phyloP scores from a whole-genome alignment of 2,329 filamentous ascomycete species.

The Stachybotrys echinatus region DNA sequence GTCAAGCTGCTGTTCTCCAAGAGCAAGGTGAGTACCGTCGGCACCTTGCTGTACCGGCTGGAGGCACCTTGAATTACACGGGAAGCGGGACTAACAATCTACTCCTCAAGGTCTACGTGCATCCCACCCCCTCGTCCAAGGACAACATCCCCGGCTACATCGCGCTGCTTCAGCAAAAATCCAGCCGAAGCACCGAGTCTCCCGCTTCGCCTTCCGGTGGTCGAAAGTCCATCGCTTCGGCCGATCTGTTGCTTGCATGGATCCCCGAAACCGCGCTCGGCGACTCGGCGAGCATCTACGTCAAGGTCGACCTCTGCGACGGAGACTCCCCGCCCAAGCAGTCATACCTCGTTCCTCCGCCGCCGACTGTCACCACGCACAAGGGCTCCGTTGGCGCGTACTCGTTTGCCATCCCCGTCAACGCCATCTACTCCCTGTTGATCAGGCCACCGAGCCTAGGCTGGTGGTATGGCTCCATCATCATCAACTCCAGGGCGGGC shows the following conservation, averaged over 20 bases:
- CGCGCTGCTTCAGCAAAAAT: slow-evolving; percentile 87
- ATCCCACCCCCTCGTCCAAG: slow-evolving; percentile 86
- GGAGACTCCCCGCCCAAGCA: slow-evolving; percentile 76
- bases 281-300: slow-evolving; percentile 81
- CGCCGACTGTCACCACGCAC: slow-evolving; percentile 78
- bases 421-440: slow-evolving; percentile 83
- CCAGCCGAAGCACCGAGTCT: slow-evolving; percentile 33
- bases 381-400: slow-evolving; percentile 70
- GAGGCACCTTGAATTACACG: neutral
- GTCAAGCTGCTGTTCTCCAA: slow-evolving; percentile 95
- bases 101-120: slow-evolving; percentile 81
- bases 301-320: slow-evolving; percentile 89
- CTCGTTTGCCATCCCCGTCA: slow-evolving; percentile 86
- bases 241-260: slow-evolving; percentile 86
- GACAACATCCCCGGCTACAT: slow-evolving; percentile 96
- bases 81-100: slow-evolving; percentile 7
- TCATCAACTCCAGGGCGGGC: slow-evolving; percentile 86
- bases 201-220: slow-evolving; percentile 22
- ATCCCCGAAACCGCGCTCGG: slow-evolving; percentile 84
- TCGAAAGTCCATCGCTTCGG: slow-evolving; percentile 45
- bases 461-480: slow-evolving; percentile 96
- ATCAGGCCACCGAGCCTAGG: slow-evolving; percentile 88
- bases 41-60: neutral
- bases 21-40: slow-evolving; percentile 66
- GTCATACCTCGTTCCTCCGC: slow-evolving; percentile 85